phyloP scores from a whole-genome alignment of 129 eudicot genomes.

The Pseudognaphalium luteoalbum region DNA sequence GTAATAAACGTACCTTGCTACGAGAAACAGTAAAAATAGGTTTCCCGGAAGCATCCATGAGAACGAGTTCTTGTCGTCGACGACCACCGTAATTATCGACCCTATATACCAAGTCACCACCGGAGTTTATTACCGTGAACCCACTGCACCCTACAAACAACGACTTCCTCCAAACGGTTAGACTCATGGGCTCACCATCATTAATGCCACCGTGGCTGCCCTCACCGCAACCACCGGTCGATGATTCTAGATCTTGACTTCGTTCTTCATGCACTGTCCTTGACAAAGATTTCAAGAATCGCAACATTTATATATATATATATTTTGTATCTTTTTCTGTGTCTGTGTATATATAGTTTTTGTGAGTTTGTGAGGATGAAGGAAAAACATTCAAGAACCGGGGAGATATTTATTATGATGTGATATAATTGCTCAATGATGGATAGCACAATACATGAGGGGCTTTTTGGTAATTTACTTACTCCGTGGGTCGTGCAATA shows the following conservation, averaged over 20 bases:
- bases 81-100: constrained; percentile 73
- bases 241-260: constrained; percentile 20
- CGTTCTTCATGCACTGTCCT: constrained; percentile 53
- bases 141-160: constrained; percentile 70
- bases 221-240: neutral
- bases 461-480: constrained; percentile 22
- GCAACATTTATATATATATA: too few species aligned
- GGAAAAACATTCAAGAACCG: neutral
- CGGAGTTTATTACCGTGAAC: constrained; percentile 76
- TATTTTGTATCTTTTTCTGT: neutral
- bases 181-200: constrained; percentile 21
- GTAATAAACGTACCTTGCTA: constrained; percentile 49
- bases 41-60: constrained; percentile 75
- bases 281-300: constrained; percentile 51
- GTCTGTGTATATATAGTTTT: neutral
- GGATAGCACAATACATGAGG: constrained; percentile 12
- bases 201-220: neutral
- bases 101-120: constrained; percentile 64
- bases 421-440: neutral
- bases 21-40: constrained; percentile 62
- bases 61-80: constrained; percentile 43
- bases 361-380: constrained; percentile 18
- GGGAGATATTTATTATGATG: constrained; percentile 35
- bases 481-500: constrained; percentile 7
- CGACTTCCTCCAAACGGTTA: constrained; percentile 93